phyloP scores from a whole-genome alignment of 371 early-diverging fungal species.

The Mycotypha africana region DNA sequence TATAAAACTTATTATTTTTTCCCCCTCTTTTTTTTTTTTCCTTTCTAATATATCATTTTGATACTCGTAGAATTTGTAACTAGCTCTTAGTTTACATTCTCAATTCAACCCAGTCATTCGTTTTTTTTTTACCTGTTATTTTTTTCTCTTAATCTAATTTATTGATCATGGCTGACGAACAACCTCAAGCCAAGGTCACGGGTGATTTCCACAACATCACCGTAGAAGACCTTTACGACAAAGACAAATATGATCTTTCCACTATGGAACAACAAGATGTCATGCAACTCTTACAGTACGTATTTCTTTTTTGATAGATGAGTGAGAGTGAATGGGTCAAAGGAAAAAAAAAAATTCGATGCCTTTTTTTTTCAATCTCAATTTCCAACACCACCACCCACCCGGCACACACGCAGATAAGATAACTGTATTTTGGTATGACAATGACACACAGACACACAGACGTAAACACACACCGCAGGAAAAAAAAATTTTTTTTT shows the following conservation, averaged over 20 bases:
- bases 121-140: neutral
- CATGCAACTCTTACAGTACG: conserved; percentile 61
- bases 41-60: no score
- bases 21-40: no score
- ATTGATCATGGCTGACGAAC: conserved; percentile 14
- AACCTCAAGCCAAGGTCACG: conserved; percentile 18
- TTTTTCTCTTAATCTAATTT: conserved; percentile 1
- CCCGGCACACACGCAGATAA: no score
- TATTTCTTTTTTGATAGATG: conserved; percentile 6
- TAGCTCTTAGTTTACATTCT: no score
- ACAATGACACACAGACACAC: no score
- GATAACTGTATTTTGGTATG: no score
- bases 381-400: no score
- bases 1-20: no score
- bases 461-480: no score
- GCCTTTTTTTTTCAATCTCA: neutral
- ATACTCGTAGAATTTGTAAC: no score
- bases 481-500: neutral
- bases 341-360: no score
- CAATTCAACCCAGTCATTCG: no score
- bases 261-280: conserved; percentile 71
- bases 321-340: neutral
- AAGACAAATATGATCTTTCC: conserved; percentile 72
- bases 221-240: conserved; percentile 69
- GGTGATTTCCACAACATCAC: conserved; percentile 40